Evolutionary conservation across 768 basidiomycete species (phyloP), one percentile per base, ranked within the genome.

Genomic region (Mycena maculata): DNA sequence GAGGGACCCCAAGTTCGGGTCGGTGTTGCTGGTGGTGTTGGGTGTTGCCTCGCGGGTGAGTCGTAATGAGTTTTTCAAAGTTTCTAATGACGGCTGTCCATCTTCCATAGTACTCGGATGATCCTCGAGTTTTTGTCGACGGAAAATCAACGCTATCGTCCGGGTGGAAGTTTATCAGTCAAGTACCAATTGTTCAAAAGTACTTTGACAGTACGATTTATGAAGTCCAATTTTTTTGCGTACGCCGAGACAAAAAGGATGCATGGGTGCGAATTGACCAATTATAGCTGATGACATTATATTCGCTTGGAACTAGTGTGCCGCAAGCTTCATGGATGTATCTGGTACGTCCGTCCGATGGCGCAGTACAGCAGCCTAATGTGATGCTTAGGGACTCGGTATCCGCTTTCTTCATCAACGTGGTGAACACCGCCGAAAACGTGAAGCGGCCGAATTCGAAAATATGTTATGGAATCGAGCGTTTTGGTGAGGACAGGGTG

Each of bases 221-320:
- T 73, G 92, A 93, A 71, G 78, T 96, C 25, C 94, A 96, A 74
- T 83, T 83, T 23, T 88, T 88, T 72, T 83, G 84, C 72, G 89
- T 90, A 74, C 63, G 86, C 74, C n/a, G 4, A 36, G 33, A 13
- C 6, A 36, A 36, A 36, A 6, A 36, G 8, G 8, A 36, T 36
- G 33, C 13, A 13, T 36, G 33, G 33, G 6, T 13, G 33, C 33
- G 6, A 6, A 36, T 36, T 36, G 33, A 13, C 13, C 8, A 6
- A 7, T 36, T 36, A 6, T 36, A 36, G 33, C 33, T 36, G 8
- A 36, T 36, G 33, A 36, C 13, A 7, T 7, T 36, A 36, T 36
- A 7, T 36, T 36, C 33, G 33, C 33, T 36, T 13, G 33, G 33
- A 13, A 36, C 33, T 7, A 7, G 8, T 36, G 13, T 13, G 13